Percentiles rank a stretch among this genome's conserved stretches.
Conservation (phyloP, 2,329 filamentous ascomycete species). For the Aspergillus fumigatus region DNA sequence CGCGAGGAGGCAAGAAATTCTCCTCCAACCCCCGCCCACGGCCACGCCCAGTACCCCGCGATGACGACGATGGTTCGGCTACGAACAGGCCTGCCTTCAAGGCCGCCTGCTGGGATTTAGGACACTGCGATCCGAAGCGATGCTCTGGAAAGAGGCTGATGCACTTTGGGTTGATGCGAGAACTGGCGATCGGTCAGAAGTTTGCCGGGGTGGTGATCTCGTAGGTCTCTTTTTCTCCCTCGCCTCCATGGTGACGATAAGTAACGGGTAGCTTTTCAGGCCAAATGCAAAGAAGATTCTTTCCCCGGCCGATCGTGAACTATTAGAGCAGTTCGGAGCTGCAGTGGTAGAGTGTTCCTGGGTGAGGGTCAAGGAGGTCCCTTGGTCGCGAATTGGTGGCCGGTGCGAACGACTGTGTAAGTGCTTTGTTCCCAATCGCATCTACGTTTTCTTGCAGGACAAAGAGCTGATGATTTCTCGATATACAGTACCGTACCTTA, state of each 20-base stretch:
- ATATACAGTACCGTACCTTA: conserved; percentile 72
- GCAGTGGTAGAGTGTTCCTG: conserved; percentile 97
- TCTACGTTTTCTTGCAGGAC: not conserved
- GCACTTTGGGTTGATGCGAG: conserved; percentile 86
- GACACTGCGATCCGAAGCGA: conserved; percentile 93
- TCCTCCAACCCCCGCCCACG: conserved; percentile 53
- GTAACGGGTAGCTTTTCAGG: conserved; percentile 21
- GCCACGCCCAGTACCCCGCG: conserved; percentile 45
- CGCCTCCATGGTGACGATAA: not conserved
- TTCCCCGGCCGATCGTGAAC: conserved; percentile 73
- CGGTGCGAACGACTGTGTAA: conserved; percentile 75
- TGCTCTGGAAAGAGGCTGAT: conserved; percentile 96
- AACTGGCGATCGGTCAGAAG: conserved; percentile 85
- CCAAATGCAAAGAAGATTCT: conserved; percentile 86
- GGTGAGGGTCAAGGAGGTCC: conserved; percentile 87
- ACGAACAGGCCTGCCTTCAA: conserved; percentile 60
- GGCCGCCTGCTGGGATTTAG: conserved; percentile 95
- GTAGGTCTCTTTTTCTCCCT: conserved; percentile 28
- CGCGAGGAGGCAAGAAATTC: conserved; percentile 68
- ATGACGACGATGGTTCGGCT: conserved; percentile 38
- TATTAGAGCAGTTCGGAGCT: conserved; percentile 83
- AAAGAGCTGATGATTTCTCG: not conserved
- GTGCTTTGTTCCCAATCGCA: conserved; percentile 10
- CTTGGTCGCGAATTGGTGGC: conserved; percentile 85
- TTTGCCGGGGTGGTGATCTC: conserved; percentile 90